These are phyloP conservation scores for Pseudogymnoascus sp. DNA, from an alignment of 2,329 filamentous ascomycete species.

Conservation along the genomic window DNA sequence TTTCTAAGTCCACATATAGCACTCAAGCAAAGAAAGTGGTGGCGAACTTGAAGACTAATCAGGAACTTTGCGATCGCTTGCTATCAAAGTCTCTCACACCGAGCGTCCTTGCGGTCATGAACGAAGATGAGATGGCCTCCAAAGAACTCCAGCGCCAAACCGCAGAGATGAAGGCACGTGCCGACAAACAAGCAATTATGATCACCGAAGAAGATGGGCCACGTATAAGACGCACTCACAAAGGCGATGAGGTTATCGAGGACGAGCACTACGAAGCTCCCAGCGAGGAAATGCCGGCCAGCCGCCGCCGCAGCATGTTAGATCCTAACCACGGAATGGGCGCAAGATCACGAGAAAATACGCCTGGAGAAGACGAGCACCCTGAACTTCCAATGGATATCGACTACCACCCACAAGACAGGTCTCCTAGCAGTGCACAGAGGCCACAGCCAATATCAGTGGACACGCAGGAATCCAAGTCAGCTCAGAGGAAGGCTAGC, in stretches of 20 bases:
- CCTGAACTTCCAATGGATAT: slow-evolving; percentile 25
- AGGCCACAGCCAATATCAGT: slow-evolving; percentile 14
- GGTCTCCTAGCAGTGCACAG: slow-evolving; percentile 18
- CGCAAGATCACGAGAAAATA: slow-evolving; percentile 27
- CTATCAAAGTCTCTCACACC: slow-evolving; percentile 65
- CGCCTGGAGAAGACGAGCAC: slow-evolving; percentile 24
- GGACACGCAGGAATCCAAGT: slow-evolving; percentile 17
- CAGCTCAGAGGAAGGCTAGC: slow-evolving; percentile 19
- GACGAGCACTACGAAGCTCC: slow-evolving; percentile 49
- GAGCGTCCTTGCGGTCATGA: slow-evolving; percentile 77
- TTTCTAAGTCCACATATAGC: slow-evolving; percentile 43
- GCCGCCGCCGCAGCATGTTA: slow-evolving; percentile 32
- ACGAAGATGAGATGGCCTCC: slow-evolving; percentile 80
- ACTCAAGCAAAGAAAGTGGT: slow-evolving; percentile 66
- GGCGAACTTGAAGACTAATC: slow-evolving; percentile 85
- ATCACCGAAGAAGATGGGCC: slow-evolving; percentile 66
- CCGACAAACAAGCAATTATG: slow-evolving; percentile 78
- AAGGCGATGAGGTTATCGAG: slow-evolving; percentile 85
- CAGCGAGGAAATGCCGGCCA: slow-evolving; percentile 22
- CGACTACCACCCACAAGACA: slow-evolving; percentile 22
- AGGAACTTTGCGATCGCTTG: slow-evolving; percentile 66
- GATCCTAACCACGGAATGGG: slow-evolving; percentile 30
- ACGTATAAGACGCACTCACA: slow-evolving; percentile 81
- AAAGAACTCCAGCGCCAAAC: slow-evolving; percentile 76
- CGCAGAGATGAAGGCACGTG: slow-evolving; percentile 66